Evolutionary conservation across 225 moss, liverwort and hornwort genomes (phyloP).

Genomic region (Pseudisothecium myosuroides): DNA sequence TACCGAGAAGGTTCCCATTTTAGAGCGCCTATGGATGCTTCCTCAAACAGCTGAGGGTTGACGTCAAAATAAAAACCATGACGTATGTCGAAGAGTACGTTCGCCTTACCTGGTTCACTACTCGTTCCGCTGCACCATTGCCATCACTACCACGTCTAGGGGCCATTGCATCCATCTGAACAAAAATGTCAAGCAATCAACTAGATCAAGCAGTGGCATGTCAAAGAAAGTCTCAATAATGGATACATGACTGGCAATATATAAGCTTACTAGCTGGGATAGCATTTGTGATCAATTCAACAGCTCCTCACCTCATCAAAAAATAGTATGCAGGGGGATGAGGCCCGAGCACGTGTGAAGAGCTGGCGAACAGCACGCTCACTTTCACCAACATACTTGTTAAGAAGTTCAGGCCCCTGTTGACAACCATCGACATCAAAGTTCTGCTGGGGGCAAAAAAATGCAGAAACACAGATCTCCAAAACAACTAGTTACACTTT

Average conservation of each 20-base stretch:
- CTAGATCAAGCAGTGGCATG: not conserved
- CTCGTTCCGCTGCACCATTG: slow-evolving; percentile 95
- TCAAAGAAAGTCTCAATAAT: not conserved
- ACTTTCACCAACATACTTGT: slow-evolving; percentile 96
- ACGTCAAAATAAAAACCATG: not conserved
- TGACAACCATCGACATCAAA: not conserved
- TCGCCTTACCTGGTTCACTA: slow-evolving; percentile 82
- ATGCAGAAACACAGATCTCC: not conserved
- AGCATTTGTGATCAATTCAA: not conserved
- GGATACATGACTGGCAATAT: not conserved
- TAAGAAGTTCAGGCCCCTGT: slow-evolving; percentile 94
- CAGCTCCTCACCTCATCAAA: slow-evolving; percentile 75
- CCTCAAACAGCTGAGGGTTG: not conserved
- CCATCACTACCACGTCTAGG: slow-evolving; percentile 97
- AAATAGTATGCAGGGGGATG: slow-evolving; percentile 90
- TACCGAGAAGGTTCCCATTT: not conserved
- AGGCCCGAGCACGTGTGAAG: slow-evolving; percentile 85
- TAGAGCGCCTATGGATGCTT: not conserved
- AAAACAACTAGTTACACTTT: not conserved
- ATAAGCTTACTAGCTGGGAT: not conserved
- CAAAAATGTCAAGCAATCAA: not conserved
- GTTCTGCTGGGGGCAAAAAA: not conserved
- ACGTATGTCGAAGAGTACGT: not conserved
- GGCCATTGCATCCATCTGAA: slow-evolving; percentile 99
- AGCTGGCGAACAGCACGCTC: slow-evolving; percentile 96